A percentile compares a stretch with the other conserved stretches of the same genome.
phyloP scores from a whole-genome alignment of 257 asterid species.

The Parsonsia alboflavescens region DNA sequence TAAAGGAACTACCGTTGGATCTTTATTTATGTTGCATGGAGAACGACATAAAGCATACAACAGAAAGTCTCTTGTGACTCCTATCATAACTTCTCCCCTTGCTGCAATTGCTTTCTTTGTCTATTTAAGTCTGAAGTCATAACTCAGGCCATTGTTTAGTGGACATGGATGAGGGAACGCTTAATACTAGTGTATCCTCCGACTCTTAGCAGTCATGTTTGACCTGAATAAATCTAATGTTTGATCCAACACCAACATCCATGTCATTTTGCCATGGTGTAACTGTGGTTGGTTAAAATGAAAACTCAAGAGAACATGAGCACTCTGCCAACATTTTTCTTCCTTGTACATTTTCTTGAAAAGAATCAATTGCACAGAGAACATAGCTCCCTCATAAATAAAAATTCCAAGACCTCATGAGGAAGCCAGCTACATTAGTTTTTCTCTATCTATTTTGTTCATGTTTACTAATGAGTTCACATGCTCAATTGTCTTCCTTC shows the following conservation, averaged over 20 bases:
- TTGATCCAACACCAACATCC: not conserved
- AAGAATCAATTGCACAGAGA: not conserved
- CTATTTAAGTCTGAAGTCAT: not conserved
- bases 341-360: not conserved
- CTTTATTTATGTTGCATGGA: not conserved
- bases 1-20: not conserved
- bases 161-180: not conserved
- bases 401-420: not conserved
- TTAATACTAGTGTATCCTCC: not conserved
- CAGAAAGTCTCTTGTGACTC: not conserved
- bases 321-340: not conserved
- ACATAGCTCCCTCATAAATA: not conserved
- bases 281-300: not conserved
- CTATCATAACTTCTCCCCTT: not conserved
- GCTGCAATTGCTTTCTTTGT: not conserved
- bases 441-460: not conserved
- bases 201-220: not conserved
- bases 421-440: not conserved
- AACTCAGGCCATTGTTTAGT: not conserved
- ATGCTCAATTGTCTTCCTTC: not conserved
- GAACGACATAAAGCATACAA: not conserved
- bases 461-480: not conserved
- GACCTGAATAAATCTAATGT: not conserved
- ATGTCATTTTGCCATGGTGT: not conserved
- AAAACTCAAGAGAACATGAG: not conserved